Base-by-base conservation (phyloP, 2,329 filamentous ascomycete genomes). In the Penicillium sp. region DNA sequence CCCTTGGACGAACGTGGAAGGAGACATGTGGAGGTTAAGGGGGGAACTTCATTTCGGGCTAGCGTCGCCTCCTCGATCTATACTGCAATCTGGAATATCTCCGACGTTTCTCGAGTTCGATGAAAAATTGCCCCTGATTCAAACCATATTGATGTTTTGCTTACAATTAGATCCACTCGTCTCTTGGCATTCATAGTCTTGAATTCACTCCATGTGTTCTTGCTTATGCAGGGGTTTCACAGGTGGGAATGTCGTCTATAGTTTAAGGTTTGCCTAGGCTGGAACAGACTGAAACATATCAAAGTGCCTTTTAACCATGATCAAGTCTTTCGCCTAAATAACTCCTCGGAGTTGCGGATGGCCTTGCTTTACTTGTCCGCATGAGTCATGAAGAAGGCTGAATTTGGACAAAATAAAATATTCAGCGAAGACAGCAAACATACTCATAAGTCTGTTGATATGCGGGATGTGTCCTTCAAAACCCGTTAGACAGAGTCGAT, bases 81-180 rank as follows among this genome's bases (percentile, higher is more conserved):
- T 59, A 27, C 61, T 58, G 37, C 41, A 58, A 62, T 61, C 57
- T 59, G 62, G 44, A 62, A 65, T 54, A 59, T 34, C 56, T 60
- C 62, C 62, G 62, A 23, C 35, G 25, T 16, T 49, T 39, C 34
- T 37, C 6, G 29, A 39, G 23, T 29, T 31, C 15, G 12, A 45
- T 38, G 34, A 40, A 15, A 15, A 38, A 41, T 44, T 35, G 21
- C 31, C 47, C 50, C 23, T 57, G 56, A 56, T 46, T 15, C 38
- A 57, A 63, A 64, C 47, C 59, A 55, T 60, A 56, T 56, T 58
- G 21, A 29, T 35, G 41, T 44, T 37, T 54, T 39, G 16, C 35
- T 41, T 41, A 41, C 38, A 23, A 25, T 40, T 16, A 31, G 32
- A 50, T 53, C 55, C 45, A 57, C 50, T 25, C 10, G 32, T 21